Evolutionary conservation across 78 protist species (phyloP), one percentile per base, ranked within the genome.

Genomic region (Monocercomonoides exilis): DNA sequence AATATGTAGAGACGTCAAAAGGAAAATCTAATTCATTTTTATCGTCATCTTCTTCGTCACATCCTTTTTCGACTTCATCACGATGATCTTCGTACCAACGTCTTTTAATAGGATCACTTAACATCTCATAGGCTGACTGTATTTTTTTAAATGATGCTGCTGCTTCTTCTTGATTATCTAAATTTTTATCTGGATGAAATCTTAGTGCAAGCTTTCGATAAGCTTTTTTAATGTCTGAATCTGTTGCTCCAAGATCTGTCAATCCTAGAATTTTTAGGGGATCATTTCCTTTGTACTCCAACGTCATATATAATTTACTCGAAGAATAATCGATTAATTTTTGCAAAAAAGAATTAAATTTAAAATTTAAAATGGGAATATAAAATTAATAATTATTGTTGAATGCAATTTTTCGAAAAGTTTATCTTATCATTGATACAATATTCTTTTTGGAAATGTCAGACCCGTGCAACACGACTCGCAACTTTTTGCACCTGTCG

Each of bases 141-240:
- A 54, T 21, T 54, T 54, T 54, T 21, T 54, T 54, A 54, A 54
- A 54, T 29, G 70, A 11, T 29, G 11, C 70, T 29, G 70, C 70
- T 54, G 70, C 70, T 11, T 11, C 21, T 79, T 79, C 82, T 4
- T 4, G 43, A 41, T 6, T 6, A 21, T 6, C 82, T 41, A 21
- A 79, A 21, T 79, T 79, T 41, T 79, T 79, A 41, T 79, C 82
- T 33, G 82, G 82, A 21, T 79, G 82, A 41, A 32, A 79, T 21
- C 21, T 4, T 5, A 79, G 82, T 4, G 82, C 82, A 33, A 79
- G 4, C 82, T 79, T 79, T 21, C 82, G 4, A 41, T 79, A 79
- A 41, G 82, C 82, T 21, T 4, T 79, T 33, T 41, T 33, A 41
- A 79, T 79, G 11, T 54, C 38, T 11, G 11, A 21, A 21, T 54